phyloP scores from a whole-genome alignment of 768 basidiomycete species.

The Phanerodontia chrysosporium region DNA sequence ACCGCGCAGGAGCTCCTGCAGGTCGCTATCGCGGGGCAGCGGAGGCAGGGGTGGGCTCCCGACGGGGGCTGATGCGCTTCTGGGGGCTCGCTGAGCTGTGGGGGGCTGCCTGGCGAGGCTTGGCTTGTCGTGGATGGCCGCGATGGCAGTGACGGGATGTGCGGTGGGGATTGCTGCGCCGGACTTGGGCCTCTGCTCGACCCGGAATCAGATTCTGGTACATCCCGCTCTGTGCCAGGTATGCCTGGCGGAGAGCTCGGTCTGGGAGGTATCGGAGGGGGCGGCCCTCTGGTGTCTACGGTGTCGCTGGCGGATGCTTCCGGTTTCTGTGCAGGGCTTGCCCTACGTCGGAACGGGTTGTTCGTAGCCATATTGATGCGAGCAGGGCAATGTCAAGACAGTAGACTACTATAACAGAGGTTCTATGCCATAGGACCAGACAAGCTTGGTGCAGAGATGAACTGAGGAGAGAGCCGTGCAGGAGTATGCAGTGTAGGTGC shows the following conservation, averaged over 20 bases:
- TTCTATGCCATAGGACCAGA: not conserved
- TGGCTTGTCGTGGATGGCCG: not conserved
- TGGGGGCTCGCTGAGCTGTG: not conserved
- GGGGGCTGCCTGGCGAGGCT: too few relatives aligned
- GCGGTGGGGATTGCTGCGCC: not conserved
- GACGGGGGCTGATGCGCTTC: not conserved
- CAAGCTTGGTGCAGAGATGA: not conserved
- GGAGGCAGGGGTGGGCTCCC: not conserved
- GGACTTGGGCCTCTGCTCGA: not conserved
- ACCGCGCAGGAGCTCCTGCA: constrained; percentile 34
- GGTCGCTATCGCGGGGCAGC: not conserved
- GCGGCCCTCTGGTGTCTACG: not conserved
- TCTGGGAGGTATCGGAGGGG: not conserved
- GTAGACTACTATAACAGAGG: not conserved
- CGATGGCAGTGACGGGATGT: not conserved
- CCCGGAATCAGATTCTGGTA: not conserved
- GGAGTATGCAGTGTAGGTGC: not conserved
- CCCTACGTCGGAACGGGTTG: constrained; percentile 3
- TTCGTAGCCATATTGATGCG: not conserved
- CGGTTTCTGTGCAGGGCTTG: not conserved
- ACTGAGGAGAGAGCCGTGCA: not conserved
- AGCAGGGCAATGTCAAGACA: not conserved
- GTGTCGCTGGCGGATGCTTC: not conserved
- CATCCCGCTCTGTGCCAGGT: not conserved
- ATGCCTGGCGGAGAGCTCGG: not conserved